A percentile compares a stretch with the other conserved stretches of the same genome.
phyloP scores from a whole-genome alignment of 2,329 filamentous ascomycete species.

The Colletotrichum karsti region DNA sequence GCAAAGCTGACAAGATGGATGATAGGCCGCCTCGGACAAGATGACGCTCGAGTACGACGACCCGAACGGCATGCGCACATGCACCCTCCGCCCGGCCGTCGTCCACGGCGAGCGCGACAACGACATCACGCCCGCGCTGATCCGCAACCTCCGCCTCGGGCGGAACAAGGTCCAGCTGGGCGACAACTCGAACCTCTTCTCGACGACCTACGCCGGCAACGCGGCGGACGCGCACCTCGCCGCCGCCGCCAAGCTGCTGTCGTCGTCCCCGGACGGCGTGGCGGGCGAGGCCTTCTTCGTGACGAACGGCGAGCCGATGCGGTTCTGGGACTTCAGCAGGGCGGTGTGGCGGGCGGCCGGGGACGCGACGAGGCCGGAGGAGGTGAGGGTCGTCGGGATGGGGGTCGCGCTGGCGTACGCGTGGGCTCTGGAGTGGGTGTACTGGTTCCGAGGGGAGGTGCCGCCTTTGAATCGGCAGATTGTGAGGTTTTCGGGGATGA shows the following conservation, averaged over 20 bases:
- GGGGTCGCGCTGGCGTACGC: conserved; percentile 5
- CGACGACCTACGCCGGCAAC: conserved; percentile 73
- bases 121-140: conserved; percentile 62
- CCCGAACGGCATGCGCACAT: conserved; percentile 24
- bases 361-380: background rate
- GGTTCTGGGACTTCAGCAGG: conserved; percentile 69
- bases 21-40: conserved; percentile 23
- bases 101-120: conserved; percentile 50
- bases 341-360: conserved; percentile 56
- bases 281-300: conserved; percentile 72
- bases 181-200: conserved; percentile 68
- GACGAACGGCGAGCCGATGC: conserved; percentile 69
- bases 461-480: conserved; percentile 36
- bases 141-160: conserved; percentile 60
- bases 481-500: conserved; percentile 38
- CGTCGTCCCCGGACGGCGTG: conserved; percentile 49
- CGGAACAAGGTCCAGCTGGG: conserved; percentile 70
- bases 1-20: background rate
- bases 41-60: conserved; percentile 26
- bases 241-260: conserved; percentile 65
- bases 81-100: conserved; percentile 23
- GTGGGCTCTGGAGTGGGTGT: conserved; percentile 35
- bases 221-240: conserved; percentile 70
- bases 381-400: conserved; percentile 8
- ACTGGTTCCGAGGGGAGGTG: conserved; percentile 34